Percentiles rank a stretch among this genome's conserved stretches.
phyloP scores from a whole-genome alignment of 1,139 yeast genomes.

The Nakaseomyces bracarensis region DNA sequence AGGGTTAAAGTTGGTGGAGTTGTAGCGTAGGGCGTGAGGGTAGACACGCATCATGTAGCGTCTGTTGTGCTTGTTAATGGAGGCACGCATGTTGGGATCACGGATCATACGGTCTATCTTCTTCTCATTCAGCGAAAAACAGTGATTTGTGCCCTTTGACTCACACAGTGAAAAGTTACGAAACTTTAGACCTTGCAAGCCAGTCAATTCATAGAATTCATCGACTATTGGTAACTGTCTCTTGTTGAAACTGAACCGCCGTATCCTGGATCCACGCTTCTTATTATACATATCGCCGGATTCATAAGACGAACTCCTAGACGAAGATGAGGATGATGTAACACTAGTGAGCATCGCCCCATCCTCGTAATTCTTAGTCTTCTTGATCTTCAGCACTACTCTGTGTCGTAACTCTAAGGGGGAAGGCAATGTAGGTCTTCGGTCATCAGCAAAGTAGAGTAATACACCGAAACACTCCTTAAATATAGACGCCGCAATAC shows the following conservation, averaged over 20 bases:
- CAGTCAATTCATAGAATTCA: slow-evolving; percentile 57
- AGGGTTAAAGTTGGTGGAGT: slow-evolving; percentile 74
- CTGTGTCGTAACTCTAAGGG: slow-evolving; percentile 64
- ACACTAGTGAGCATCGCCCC: background rate
- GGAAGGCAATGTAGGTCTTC: slow-evolving; percentile 45
- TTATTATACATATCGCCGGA: slow-evolving; percentile 9
- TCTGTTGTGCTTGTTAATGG: slow-evolving; percentile 69
- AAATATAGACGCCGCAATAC: slow-evolving; percentile 44
- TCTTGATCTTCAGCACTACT: slow-evolving; percentile 70
- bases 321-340: slow-evolving; percentile 11
- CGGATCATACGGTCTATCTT: slow-evolving; percentile 53
- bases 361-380: slow-evolving; percentile 31
- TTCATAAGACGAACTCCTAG: slow-evolving; percentile 20
- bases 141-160: slow-evolving; percentile 71
- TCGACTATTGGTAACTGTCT: slow-evolving; percentile 36
- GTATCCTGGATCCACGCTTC: slow-evolving; percentile 27
- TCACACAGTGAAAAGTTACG: slow-evolving; percentile 80
- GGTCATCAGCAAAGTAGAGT: slow-evolving; percentile 32
- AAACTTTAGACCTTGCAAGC: slow-evolving; percentile 63
- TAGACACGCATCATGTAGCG: slow-evolving; percentile 72
- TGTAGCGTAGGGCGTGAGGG: slow-evolving; percentile 71
- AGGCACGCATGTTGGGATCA: slow-evolving; percentile 44
- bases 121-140: slow-evolving; percentile 80
- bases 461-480: slow-evolving; percentile 51
- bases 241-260: slow-evolving; percentile 20